Evolutionary conservation across 2,329 filamentous ascomycete species (phyloP).

Genomic region (Orbilia oligospora): DNA sequence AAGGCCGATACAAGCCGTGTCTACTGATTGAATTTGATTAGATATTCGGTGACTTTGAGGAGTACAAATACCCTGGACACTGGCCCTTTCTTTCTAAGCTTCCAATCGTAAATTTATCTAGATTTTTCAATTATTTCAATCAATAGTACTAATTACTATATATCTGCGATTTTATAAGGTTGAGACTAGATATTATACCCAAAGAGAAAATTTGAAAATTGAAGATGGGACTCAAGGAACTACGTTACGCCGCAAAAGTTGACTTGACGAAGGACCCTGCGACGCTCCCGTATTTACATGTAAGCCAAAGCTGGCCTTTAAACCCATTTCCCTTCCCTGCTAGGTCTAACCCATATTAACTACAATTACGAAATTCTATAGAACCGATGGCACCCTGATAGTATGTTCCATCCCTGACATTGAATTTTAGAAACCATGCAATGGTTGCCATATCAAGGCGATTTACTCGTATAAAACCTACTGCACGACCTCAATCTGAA

Average conservation of each 20-base stretch:
- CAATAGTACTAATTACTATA: too few relatives aligned
- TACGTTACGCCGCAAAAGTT: slow-evolving; percentile 42
- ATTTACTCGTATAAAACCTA: too few relatives aligned
- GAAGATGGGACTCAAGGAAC: slow-evolving; percentile 41
- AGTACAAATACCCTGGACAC: slow-evolving; percentile 6
- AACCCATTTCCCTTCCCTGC: neutral
- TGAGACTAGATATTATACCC: neutral
- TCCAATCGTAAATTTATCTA: neutral
- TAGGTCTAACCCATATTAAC: neutral
- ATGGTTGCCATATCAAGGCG: too few relatives aligned
- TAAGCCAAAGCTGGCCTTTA: slow-evolving; percentile 13
- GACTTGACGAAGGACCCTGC: slow-evolving; percentile 42
- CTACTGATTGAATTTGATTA: neutral
- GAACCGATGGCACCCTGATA: slow-evolving; percentile 95
- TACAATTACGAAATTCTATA: slow-evolving; percentile 65
- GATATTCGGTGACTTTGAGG: neutral
- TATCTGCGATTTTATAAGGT: neutral
- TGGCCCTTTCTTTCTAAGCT: neutral
- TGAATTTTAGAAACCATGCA: neutral
- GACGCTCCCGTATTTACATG: slow-evolving; percentile 45
- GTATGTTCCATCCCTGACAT: slow-evolving; percentile 69
- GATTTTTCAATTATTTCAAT: neutral
- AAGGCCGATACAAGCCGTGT: slow-evolving; percentile 26
- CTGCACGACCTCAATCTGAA: too few relatives aligned
- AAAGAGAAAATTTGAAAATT: neutral